A percentile compares a stretch with the other conserved stretches of the same genome.
Conservation (phyloP, 2,329 filamentous ascomycete genomes). For the Talaromyces sp. region DNA sequence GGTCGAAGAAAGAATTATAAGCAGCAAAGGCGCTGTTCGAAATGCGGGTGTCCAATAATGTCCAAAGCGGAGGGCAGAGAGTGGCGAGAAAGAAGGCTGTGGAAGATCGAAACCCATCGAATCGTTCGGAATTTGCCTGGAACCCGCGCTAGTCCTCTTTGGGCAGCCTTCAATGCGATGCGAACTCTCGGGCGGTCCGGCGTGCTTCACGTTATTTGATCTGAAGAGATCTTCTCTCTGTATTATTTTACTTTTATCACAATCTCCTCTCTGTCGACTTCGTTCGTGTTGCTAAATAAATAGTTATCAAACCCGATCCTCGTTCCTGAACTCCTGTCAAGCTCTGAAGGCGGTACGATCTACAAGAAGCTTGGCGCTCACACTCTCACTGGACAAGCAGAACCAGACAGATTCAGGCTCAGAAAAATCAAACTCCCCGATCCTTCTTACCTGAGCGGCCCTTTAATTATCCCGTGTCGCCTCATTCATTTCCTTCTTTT, state of each 20-base stretch:
- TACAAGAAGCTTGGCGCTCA: constrained; percentile 9
- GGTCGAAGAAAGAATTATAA: not conserved
- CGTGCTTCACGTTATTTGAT: constrained; percentile 1
- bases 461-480: not conserved
- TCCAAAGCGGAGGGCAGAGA: not conserved
- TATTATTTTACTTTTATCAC: not conserved
- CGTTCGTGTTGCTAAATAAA: not conserved
- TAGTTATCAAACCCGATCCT: not conserved
- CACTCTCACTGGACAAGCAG: not conserved
- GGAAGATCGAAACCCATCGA: constrained; percentile 18
- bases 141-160: constrained; percentile 10
- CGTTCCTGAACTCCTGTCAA: not conserved
- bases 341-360: constrained; percentile 9
- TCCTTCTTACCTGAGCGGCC: not conserved
- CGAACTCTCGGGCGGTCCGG: constrained; percentile 10
- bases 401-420: not conserved
- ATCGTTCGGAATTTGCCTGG: constrained; percentile 15
- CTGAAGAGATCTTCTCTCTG: not conserved
- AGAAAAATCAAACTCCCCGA: not conserved
- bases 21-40: not conserved
- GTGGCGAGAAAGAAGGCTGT: constrained; percentile 10
- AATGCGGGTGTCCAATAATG: not conserved
- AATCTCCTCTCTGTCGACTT: not conserved
- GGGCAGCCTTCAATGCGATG: not conserved
- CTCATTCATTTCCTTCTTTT: not conserved